phyloP scores from a whole-genome alignment of 148 eudicot genomes.

The Camellia japonica region DNA sequence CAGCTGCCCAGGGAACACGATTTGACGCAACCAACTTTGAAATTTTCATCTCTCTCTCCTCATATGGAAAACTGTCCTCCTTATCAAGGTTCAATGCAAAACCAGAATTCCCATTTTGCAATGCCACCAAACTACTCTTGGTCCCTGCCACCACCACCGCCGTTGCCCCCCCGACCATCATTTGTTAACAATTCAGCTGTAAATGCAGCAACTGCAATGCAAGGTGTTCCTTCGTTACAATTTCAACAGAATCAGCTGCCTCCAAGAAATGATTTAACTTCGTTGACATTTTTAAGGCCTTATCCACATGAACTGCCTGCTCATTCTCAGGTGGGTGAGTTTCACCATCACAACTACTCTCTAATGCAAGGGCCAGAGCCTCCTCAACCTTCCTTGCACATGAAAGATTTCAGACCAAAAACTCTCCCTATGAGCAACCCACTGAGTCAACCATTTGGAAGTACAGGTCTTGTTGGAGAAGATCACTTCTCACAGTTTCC shows the following conservation, averaged over 20 bases:
- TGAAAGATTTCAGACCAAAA: slow-evolving; percentile 20
- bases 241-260: slow-evolving; percentile 52
- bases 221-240: slow-evolving; percentile 32
- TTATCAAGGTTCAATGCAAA: slow-evolving; percentile 37
- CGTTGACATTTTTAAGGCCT: slow-evolving; percentile 34
- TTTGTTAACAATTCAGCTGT: slow-evolving; percentile 27
- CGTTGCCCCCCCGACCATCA: slow-evolving; percentile 40
- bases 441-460: slow-evolving; percentile 35
- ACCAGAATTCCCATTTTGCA: slow-evolving; percentile 48
- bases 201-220: slow-evolving; percentile 16
- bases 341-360: slow-evolving; percentile 36
- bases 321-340: slow-evolving; percentile 42
- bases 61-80: slow-evolving; percentile 25
- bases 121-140: slow-evolving; percentile 39
- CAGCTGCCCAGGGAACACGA: slow-evolving; percentile 26
- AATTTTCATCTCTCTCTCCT: slow-evolving; percentile 28
- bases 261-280: slow-evolving; percentile 37
- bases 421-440: slow-evolving; percentile 31
- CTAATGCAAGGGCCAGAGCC: slow-evolving; percentile 26
- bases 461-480: slow-evolving; percentile 30
- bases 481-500: slow-evolving; percentile 34
- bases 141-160: slow-evolving; percentile 37
- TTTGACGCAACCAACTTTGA: slow-evolving; percentile 22
- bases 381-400: slow-evolving; percentile 18
- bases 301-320: slow-evolving; percentile 32